A percentile compares a stretch with the other conserved stretches of the same genome.
Evolutionary conservation across 352 stramenopile species (phyloP).

Genomic region (Globisporangium nunn): DNA sequence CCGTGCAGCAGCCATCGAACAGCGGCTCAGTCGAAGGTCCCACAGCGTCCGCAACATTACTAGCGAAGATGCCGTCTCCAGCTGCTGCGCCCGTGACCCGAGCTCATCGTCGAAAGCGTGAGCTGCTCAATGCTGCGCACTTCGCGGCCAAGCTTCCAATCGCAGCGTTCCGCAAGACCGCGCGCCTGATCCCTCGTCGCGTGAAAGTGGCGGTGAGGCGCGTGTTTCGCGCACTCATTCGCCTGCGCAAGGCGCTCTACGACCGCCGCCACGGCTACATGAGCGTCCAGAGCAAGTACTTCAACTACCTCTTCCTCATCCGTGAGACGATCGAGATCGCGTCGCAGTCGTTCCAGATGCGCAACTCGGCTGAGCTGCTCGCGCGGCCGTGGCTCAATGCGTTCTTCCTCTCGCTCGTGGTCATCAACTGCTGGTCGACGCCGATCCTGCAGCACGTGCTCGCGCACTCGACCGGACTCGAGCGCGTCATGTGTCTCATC

Average conservation of each 20-base stretch:
- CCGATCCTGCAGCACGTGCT: conserved; percentile 14
- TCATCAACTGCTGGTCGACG: conserved; percentile 16
- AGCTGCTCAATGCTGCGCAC: neutral
- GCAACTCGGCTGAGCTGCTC: conserved; percentile 12
- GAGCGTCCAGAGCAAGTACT: conserved; percentile 16
- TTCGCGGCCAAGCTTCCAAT: neutral
- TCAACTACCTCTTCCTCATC: conserved; percentile 14
- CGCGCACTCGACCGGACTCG: conserved; percentile 13
- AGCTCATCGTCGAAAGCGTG: too few species aligned
- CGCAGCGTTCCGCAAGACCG: neutral
- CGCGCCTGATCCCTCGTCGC: neutral
- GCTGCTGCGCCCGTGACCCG: neutral
- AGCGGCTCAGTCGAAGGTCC: neutral
- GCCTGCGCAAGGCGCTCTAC: conserved; percentile 9
- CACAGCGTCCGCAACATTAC: neutral
- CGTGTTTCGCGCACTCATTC: neutral
- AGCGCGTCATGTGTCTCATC: conserved; percentile 19
- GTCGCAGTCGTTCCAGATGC: conserved; percentile 17
- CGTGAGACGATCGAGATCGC: conserved; percentile 17
- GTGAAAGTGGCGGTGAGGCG: neutral
- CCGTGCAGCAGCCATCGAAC: neutral
- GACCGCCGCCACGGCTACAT: conserved; percentile 13
- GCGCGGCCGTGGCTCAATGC: conserved; percentile 14
- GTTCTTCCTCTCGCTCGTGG: conserved; percentile 14
- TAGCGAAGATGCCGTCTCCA: neutral